These are phyloP conservation scores for Alternaria ethzedia DNA, from an alignment of 2,329 filamentous ascomycete species.

Conservation along the genomic window DNA sequence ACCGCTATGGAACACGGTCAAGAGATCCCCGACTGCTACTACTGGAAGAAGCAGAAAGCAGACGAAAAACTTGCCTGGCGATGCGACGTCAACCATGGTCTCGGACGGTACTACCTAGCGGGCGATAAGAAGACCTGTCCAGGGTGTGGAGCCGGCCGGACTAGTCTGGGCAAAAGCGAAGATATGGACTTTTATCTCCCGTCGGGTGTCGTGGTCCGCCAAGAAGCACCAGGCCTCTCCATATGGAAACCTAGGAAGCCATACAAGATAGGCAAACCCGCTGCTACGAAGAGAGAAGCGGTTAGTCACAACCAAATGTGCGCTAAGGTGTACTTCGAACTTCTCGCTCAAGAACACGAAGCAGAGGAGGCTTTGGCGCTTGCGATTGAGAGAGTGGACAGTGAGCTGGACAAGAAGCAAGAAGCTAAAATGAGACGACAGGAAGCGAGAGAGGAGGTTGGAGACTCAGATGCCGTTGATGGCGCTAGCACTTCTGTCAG, in stretches of 20 bases:
- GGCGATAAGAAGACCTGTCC: conserved; percentile 31
- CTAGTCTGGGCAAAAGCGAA: conserved; percentile 11
- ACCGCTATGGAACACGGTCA: conserved; percentile 36
- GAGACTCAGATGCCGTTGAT: not conserved
- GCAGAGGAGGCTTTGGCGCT: conserved; percentile 19
- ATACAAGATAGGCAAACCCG: conserved; percentile 16
- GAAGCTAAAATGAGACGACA: not conserved
- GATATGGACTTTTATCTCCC: conserved; percentile 39
- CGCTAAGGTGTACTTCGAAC: conserved; percentile 25
- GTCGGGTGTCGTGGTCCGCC: conserved; percentile 18
- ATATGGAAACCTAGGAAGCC: conserved; percentile 27
- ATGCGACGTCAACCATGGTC: conserved; percentile 36
- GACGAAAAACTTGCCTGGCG: conserved; percentile 32
- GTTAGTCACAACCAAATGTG: conserved; percentile 32
- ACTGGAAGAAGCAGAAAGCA: conserved; percentile 14
- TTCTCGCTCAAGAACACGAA: conserved; percentile 13
- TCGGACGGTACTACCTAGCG: conserved; percentile 40
- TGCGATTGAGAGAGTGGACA: conserved; percentile 25
- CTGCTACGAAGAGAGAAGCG: not conserved
- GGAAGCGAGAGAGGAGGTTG: not conserved
- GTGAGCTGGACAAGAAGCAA: conserved; percentile 20
- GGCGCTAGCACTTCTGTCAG: not conserved
- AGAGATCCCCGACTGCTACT: conserved; percentile 23
- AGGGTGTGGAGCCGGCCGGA: conserved; percentile 27
- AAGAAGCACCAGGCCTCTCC: conserved; percentile 19